Evolutionary conservation across 148 eudicot genomes (phyloP), one percentile per base, ranked within the genome.

Genomic region (Persicaria maculosa): DNA sequence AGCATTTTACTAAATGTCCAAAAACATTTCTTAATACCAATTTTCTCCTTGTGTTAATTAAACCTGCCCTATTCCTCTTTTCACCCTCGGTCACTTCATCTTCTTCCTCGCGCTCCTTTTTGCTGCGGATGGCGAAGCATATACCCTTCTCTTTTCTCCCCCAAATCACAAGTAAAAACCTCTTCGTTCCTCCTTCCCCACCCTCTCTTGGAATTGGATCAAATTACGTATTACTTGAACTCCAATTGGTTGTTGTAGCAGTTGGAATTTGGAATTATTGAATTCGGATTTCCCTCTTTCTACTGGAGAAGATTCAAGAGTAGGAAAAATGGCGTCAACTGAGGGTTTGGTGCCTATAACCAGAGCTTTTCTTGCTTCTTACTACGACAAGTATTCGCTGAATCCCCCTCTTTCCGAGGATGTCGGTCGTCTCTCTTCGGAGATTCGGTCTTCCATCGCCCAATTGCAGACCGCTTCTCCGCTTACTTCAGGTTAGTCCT

Each of bases 331-430:
- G 93, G 90, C 85, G 44, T 91, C 96, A 3, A 88, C 82, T 14
- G 92, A 88, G 25, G 98, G 97, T 62, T 57, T 94, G 77, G 89
- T 91, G 83, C 98, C 98, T 25, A 94, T 94, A 40, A 94, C 98
- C 0, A 83, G 98, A 84, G 84, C 91, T 12, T 94, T 72, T 78
- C 80, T 94, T 19, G 59, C 96, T 72, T 83, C 91, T 48, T 94
- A 91, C 58, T 94, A 94, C 59, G 98, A 94, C 50, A 94, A 90
- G 61, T 88, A 91, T 64, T 89, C 89, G 0, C 86, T 91, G 72
- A 7, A 67, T 44, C 70, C 70, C 47, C 89, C 91, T 16, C 91
- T 94, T 17, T 86, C 97, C 47, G 80, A 74, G 17, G 88, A 91
- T 31, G 86, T 94, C 9, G 65, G 77, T 74, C 81, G 86, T 55